phyloP scores from a whole-genome alignment of 768 basidiomycete species.

The Lactarius akahatsu region DNA sequence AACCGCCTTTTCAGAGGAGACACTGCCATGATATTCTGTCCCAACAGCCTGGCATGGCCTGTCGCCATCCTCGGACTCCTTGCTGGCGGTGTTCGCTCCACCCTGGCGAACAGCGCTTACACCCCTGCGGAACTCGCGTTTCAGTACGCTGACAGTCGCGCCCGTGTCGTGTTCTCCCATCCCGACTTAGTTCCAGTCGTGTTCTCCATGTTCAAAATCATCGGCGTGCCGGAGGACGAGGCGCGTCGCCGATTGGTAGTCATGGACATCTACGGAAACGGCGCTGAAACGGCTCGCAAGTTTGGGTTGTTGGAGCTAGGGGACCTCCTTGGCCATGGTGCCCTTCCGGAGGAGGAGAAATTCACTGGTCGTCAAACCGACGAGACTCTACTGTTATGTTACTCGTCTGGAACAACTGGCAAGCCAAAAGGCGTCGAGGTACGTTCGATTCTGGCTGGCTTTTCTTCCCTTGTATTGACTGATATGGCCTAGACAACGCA shows the following conservation, averaged over 20 bases:
- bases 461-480: neutral
- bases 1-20: slow-evolving; percentile 48
- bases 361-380: slow-evolving; percentile 51
- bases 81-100: slow-evolving; percentile 66
- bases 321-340: slow-evolving; percentile 52
- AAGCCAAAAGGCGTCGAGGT: slow-evolving; percentile 69
- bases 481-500: slow-evolving; percentile 52
- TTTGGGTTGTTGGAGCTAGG: slow-evolving; percentile 43
- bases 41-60: slow-evolving; percentile 62
- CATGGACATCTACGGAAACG: slow-evolving; percentile 36
- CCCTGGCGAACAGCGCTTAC: slow-evolving; percentile 74
- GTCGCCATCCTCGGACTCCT: slow-evolving; percentile 47
- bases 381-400: slow-evolving; percentile 66
- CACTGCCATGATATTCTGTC: slow-evolving; percentile 63
- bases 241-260: slow-evolving; percentile 58
- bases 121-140: slow-evolving; percentile 64
- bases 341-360: slow-evolving; percentile 51
- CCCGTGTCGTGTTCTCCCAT: slow-evolving; percentile 60
- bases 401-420: slow-evolving; percentile 70
- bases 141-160: slow-evolving; percentile 68
- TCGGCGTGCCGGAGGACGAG: slow-evolving; percentile 48
- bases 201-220: slow-evolving; percentile 52
- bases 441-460: neutral
- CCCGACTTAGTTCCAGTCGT: slow-evolving; percentile 60
- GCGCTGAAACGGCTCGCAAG: slow-evolving; percentile 29